A percentile compares a stretch with the other conserved stretches of the same genome.
Conservation (phyloP, 2,329 filamentous ascomycete genomes). For the Sclerotinia glacialis region DNA sequence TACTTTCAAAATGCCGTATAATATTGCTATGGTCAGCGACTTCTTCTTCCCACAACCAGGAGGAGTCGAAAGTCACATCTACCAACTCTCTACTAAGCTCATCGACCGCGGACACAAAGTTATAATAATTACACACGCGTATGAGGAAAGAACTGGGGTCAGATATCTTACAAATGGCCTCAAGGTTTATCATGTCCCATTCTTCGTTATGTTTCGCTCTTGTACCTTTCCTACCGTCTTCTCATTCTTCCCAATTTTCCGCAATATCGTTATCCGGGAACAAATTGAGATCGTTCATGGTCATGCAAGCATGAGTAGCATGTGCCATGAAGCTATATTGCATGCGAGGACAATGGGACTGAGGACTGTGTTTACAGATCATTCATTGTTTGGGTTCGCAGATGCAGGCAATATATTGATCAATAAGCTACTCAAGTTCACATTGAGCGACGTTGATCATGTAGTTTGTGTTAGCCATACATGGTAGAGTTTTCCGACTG, state of each 20-base stretch:
- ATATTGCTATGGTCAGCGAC: constrained; percentile 92
- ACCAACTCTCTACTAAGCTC: constrained; percentile 93
- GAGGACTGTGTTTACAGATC: constrained; percentile 94
- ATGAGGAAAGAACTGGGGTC: constrained; percentile 84
- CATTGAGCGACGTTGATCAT: constrained; percentile 93
- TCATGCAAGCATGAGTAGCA: constrained; percentile 88
- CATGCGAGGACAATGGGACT: constrained; percentile 96
- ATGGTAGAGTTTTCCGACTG: constrained; percentile 59
- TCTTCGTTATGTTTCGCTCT: constrained; percentile 91
- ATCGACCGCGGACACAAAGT: constrained; percentile 98
- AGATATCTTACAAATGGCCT: constrained; percentile 96
- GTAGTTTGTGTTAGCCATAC: constrained; percentile 98
- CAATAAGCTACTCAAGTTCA: constrained; percentile 96
- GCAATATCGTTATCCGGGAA: constrained; percentile 92
- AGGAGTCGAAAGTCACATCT: constrained; percentile 96
- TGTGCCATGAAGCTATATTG: constrained; percentile 92
- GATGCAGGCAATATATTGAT: constrained; percentile 94
- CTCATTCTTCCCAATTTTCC: constrained; percentile 96
- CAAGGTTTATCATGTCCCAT: constrained; percentile 97
- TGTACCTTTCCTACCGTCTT: constrained; percentile 95
- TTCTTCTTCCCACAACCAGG: constrained; percentile 99
- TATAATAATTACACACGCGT: constrained; percentile 94
- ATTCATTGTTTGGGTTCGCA: constrained; percentile 95
- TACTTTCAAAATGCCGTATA: constrained; percentile 47
- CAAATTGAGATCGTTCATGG: constrained; percentile 96